Evolutionary conservation across 768 basidiomycete species (phyloP).

Genomic region (Lactarius tabidus): DNA sequence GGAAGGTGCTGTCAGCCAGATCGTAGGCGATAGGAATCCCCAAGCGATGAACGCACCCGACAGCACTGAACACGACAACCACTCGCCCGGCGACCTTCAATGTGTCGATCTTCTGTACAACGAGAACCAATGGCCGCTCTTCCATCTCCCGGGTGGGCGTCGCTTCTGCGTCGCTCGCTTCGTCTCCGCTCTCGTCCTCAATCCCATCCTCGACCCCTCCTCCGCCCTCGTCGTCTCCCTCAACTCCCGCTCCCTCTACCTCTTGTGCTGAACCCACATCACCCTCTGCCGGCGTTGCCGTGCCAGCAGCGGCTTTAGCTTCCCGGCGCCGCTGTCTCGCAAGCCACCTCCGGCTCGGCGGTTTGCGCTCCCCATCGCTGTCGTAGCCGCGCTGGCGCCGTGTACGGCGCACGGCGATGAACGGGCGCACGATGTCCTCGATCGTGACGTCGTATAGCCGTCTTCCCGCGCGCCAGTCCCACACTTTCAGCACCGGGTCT

Average conservation of each 20-base stretch:
- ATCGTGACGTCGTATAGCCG: slow-evolving; percentile 52
- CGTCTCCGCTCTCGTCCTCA: slow-evolving; percentile 33
- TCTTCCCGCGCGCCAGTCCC: slow-evolving; percentile 72
- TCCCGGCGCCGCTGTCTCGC: slow-evolving; percentile 25
- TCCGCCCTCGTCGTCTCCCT: neutral
- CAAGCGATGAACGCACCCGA: slow-evolving; percentile 52
- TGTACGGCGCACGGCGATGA: slow-evolving; percentile 37
- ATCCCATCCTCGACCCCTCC: slow-evolving; percentile 25
- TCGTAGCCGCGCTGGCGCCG: slow-evolving; percentile 31
- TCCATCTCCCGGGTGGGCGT: neutral
- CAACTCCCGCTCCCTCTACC: neutral
- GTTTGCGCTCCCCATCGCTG: slow-evolving; percentile 24
- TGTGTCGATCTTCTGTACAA: slow-evolving; percentile 29
- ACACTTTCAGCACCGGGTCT: slow-evolving; percentile 68
- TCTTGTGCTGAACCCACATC: neutral
- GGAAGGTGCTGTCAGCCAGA: slow-evolving; percentile 1
- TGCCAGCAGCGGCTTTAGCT: slow-evolving; percentile 17
- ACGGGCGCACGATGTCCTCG: slow-evolving; percentile 35
- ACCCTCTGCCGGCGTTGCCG: neutral
- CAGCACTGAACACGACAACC: slow-evolving; percentile 59
- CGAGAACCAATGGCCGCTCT: slow-evolving; percentile 11
- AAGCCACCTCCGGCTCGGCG: slow-evolving; percentile 22
- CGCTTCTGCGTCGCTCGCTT: neutral
- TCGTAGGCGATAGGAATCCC: neutral
- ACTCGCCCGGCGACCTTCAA: slow-evolving; percentile 34